Evolutionary conservation across 192 early-diverging fungal species (phyloP).

Genomic region (Chytriomyces sp.): DNA sequence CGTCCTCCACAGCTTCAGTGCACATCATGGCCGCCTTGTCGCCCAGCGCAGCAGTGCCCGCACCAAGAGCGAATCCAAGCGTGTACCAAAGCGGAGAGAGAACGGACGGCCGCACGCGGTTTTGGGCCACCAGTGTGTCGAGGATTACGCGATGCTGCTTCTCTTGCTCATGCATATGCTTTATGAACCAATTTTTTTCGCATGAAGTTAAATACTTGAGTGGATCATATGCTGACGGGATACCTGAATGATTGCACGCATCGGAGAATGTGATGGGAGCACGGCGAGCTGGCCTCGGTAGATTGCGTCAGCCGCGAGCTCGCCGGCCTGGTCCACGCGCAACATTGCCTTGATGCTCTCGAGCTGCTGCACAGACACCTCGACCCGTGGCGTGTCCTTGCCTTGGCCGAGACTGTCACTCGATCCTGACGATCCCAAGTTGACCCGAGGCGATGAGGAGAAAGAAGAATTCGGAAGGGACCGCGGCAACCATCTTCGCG

Average conservation of each 20-base stretch:
- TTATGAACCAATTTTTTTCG: not conserved
- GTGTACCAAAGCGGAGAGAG: conserved; percentile 85
- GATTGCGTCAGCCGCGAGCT: conserved; percentile 93
- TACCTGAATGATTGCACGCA: conserved; percentile 72
- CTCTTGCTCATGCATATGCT: conserved; percentile 98
- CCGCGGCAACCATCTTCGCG: too few relatives aligned
- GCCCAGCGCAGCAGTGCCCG: conserved; percentile 81
- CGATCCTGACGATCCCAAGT: too few relatives aligned
- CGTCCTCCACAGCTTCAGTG: conserved; percentile 96
- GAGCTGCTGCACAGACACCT: conserved; percentile 1
- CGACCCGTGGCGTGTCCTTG: too few relatives aligned
- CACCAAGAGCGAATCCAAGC: conserved; percentile 84
- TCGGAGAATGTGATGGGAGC: conserved; percentile 66
- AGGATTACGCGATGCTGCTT: conserved; percentile 79
- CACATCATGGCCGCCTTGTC: conserved; percentile 98
- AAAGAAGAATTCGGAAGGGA: too few relatives aligned
- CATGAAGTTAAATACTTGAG: not conserved
- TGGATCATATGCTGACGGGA: not conserved
- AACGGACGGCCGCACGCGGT: conserved; percentile 83
- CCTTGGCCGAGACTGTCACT: too few relatives aligned
- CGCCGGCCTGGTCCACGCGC: conserved; percentile 96
- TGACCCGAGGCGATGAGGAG: too few relatives aligned
- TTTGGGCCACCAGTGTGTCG: conserved; percentile 71
- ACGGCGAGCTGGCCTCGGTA: conserved; percentile 93
- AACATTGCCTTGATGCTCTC: conserved; percentile 61